Conservation (phyloP, 352 stramenopile species). For the Globisporangium paroecandrum region DNA sequence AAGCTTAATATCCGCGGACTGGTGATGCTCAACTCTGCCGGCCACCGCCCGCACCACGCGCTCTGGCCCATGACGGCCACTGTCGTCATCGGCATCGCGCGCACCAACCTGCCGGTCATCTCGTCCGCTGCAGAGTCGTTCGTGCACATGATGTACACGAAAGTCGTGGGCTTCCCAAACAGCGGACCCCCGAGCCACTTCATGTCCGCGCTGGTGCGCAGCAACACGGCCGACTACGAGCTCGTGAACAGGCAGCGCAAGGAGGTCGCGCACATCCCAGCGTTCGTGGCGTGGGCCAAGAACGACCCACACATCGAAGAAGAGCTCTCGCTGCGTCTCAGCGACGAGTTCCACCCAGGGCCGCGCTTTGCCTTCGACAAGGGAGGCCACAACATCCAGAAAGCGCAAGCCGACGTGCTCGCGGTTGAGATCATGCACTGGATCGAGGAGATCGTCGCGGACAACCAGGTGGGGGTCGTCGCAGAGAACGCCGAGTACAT, state of each 20-base stretch:
- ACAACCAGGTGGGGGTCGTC: background rate
- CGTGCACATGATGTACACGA: constrained; percentile 17
- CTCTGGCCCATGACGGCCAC: constrained; percentile 17
- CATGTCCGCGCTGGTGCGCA: constrained; percentile 29
- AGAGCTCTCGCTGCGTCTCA: constrained; percentile 40
- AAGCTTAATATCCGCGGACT: constrained; percentile 27
- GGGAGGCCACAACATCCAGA: constrained; percentile 55
- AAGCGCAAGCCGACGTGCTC: constrained; percentile 35
- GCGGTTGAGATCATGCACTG: constrained; percentile 24
- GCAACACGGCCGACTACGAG: constrained; percentile 33
- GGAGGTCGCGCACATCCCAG: constrained; percentile 22
- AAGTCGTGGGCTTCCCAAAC: constrained; percentile 22
- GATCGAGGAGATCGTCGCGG: constrained; percentile 23
- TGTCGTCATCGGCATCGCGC: constrained; percentile 17
- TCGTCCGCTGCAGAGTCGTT: constrained; percentile 11
- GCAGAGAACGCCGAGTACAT: background rate
- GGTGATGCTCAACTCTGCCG: constrained; percentile 27
- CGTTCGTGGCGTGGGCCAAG: constrained; percentile 38
- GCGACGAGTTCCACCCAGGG: constrained; percentile 27
- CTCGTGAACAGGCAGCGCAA: constrained; percentile 27
- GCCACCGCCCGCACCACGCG: constrained; percentile 23
- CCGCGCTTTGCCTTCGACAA: constrained; percentile 34
- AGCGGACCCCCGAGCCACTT: constrained; percentile 17
- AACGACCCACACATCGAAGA: constrained; percentile 67
- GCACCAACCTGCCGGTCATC: constrained; percentile 18